phyloP scores from a whole-genome alignment of 2,329 filamentous ascomycete species.

The Fusarium staphyleae region DNA sequence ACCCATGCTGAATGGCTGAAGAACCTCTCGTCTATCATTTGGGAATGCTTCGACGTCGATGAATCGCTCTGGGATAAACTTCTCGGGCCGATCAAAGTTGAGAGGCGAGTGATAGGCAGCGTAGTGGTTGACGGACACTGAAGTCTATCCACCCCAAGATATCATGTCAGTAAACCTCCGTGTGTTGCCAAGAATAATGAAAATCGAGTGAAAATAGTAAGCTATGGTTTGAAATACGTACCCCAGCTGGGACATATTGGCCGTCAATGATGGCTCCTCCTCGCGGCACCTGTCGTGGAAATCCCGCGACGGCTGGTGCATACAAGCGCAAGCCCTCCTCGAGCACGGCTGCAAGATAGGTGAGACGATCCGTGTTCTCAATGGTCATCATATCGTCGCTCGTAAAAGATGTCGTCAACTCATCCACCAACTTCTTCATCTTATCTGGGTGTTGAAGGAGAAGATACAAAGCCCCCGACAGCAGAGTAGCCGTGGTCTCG shows the following conservation, averaged over 20 bases:
- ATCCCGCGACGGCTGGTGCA: slow-evolving; percentile 17
- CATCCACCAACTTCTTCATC: slow-evolving; percentile 12
- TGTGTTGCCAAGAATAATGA: background rate
- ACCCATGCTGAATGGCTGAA: slow-evolving; percentile 17
- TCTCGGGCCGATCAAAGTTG: slow-evolving; percentile 9
- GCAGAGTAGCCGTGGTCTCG: slow-evolving; percentile 21
- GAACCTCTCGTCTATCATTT: slow-evolving; percentile 13
- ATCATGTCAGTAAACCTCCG: background rate
- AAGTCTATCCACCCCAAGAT: slow-evolving; percentile 2
- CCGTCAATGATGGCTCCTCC: slow-evolving; percentile 15
- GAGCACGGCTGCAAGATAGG: slow-evolving; percentile 12
- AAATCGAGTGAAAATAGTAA: no score
- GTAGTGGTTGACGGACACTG: slow-evolving; percentile 20
- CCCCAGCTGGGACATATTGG: slow-evolving; percentile 16
- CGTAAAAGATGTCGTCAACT: slow-evolving; percentile 2
- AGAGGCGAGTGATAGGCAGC: slow-evolving; percentile 17
- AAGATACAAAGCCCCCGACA: slow-evolving; percentile 17
- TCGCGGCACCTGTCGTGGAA: slow-evolving; percentile 12
- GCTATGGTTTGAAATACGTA: no score
- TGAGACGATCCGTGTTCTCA: slow-evolving; percentile 12
- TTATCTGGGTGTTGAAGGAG: slow-evolving; percentile 4
- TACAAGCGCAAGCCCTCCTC: slow-evolving; percentile 23
- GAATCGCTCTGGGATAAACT: slow-evolving; percentile 22
- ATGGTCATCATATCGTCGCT: slow-evolving; percentile 12
- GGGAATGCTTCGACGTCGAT: slow-evolving; percentile 6